A percentile compares a stretch with the other conserved stretches of the same genome.
Evolutionary conservation across 129 eudicot species (phyloP).

Genomic region (Solidago caesia): DNA sequence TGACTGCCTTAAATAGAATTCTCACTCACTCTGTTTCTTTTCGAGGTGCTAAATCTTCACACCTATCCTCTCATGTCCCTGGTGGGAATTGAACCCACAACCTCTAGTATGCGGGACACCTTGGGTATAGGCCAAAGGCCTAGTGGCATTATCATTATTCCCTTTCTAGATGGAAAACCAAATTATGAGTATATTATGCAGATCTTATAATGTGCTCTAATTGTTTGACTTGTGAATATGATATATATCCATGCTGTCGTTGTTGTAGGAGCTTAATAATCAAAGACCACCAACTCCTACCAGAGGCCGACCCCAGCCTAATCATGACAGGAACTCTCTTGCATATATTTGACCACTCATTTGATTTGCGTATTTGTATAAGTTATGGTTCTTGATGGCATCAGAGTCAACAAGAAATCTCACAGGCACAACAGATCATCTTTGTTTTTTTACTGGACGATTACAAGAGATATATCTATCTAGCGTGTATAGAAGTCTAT

Average conservation of each 20-base stretch:
- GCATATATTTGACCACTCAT: slow-evolving; percentile 63
- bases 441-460: neutral
- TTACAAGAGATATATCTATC: neutral
- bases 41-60: too few relatives aligned
- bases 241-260: neutral
- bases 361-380: neutral
- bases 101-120: too few relatives aligned
- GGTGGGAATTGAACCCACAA: too few relatives aligned
- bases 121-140: too few relatives aligned
- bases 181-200: neutral
- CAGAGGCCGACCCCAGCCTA: slow-evolving; percentile 88
- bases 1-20: too few relatives aligned
- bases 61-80: too few relatives aligned
- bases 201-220: neutral
- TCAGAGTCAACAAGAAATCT: neutral
- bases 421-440: neutral
- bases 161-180: neutral
- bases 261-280: slow-evolving; percentile 80
- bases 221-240: slow-evolving; percentile 4
- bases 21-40: too few relatives aligned
- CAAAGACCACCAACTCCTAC: slow-evolving; percentile 99
- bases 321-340: slow-evolving; percentile 82
- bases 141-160: neutral
- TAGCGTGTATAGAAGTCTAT: neutral
- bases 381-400: neutral